A percentile compares a stretch with the other conserved stretches of the same genome.
These are phyloP conservation scores for Vigna angularis DNA, from an alignment of 306 rosid genomes.

Conservation along the genomic window DNA sequence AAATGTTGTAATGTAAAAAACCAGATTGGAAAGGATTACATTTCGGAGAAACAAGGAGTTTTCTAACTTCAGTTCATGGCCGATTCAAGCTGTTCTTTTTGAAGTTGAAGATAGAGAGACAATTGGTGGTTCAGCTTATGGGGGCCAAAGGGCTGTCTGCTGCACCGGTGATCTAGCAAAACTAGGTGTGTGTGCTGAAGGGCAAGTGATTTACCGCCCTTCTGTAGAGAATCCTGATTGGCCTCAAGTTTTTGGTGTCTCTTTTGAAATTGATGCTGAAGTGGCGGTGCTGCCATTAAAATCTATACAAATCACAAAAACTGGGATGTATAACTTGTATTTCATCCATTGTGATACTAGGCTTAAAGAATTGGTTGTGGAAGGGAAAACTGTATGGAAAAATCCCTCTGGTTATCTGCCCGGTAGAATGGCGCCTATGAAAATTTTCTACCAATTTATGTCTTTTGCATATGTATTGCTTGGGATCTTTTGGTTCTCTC, in stretches of 20 bases:
- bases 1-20: constrained; percentile 36
- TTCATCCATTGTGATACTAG: constrained; percentile 90
- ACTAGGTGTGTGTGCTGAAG: constrained; percentile 84
- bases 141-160: constrained; percentile 98
- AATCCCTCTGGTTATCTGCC: constrained; percentile 91
- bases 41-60: constrained; percentile 71
- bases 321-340: constrained; percentile 98
- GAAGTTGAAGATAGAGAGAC: constrained; percentile 97
- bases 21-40: constrained; percentile 84
- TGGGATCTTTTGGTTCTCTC: constrained; percentile 93
- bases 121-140: constrained; percentile 96
- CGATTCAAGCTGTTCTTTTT: constrained; percentile 82
- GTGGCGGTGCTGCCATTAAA: constrained; percentile 60
- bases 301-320: constrained; percentile 70
- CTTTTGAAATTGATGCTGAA: constrained; percentile 65
- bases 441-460: constrained; percentile 88
- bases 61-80: constrained; percentile 76
- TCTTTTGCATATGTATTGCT: constrained; percentile 86
- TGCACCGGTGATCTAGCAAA: constrained; percentile 94
- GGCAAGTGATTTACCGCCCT: constrained; percentile 79
- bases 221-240: constrained; percentile 71
- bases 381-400: constrained; percentile 95
- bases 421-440: constrained; percentile 98
- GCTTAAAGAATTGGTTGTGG: constrained; percentile 74
- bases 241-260: constrained; percentile 80